Evolutionary conservation across 2,329 filamentous ascomycete genomes (phyloP).

Genomic region (Rachicladosporium sp.): DNA sequence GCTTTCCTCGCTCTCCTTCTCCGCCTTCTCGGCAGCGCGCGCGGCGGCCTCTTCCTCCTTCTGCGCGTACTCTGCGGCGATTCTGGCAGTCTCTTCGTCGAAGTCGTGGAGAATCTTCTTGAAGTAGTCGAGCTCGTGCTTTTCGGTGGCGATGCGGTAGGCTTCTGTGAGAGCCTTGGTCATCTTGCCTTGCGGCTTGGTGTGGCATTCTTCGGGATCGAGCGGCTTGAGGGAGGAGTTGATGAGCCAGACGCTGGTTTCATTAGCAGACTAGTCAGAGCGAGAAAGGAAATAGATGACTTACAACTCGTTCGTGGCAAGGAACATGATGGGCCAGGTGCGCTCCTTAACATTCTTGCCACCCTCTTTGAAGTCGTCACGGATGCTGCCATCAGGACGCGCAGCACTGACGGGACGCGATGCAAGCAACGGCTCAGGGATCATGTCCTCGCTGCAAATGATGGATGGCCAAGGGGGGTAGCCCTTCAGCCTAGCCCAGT

Average conservation of each 20-base stretch:
- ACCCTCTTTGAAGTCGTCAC: conserved; percentile 75
- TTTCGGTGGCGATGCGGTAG: conserved; percentile 67
- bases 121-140: conserved; percentile 67
- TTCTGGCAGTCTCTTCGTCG: conserved; percentile 33
- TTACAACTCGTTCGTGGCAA: conserved; percentile 94
- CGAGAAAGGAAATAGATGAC: conserved; percentile 29
- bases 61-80: conserved; percentile 22
- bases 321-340: conserved; percentile 89
- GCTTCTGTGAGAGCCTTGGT: conserved; percentile 68
- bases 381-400: conserved; percentile 71
- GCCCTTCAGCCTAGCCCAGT: conserved; percentile 85
- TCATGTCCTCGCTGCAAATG: conserved; percentile 87
- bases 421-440: conserved; percentile 64
- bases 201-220: conserved; percentile 55
- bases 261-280: background rate
- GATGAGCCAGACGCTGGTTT: conserved; percentile 69
- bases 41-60: conserved; percentile 24
- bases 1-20: conserved; percentile 32
- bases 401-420: conserved; percentile 74
- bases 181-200: conserved; percentile 62
- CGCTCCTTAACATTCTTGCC: conserved; percentile 77
- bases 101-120: conserved; percentile 60
- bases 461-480: conserved; percentile 91
- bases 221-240: conserved; percentile 74
- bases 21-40: conserved; percentile 29